Base-by-base conservation (phyloP, 1,139 yeast genomes). In the Pichiaceae sp. region DNA sequence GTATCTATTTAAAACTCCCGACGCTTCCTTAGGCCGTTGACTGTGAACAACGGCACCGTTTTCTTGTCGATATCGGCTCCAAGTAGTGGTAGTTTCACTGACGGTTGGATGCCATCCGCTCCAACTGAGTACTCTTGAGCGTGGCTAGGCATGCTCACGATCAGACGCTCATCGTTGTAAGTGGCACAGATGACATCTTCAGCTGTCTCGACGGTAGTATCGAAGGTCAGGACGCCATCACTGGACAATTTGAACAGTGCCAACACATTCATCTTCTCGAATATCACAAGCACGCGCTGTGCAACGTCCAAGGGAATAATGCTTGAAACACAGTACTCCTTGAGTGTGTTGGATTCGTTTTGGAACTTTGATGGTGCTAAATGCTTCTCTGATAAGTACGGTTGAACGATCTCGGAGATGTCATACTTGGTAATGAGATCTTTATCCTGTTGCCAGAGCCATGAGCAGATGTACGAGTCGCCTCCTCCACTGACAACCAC, bases 401-500 rank as follows among this genome's bases (percentile, higher is more conserved):
- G 62, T n/a, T 43, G 36, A 3, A 78, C 62, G n/a, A 65, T 42
- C 0, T 66, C 64, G 33, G 72, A 62, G 30, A 83, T 61, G 31
- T 73, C 67, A 32, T 79, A 59, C 42, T 69, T 68, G 28, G 66
- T 63, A 6, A 78, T 45, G 34, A 73, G 57, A 42, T 68, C 58
- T 12, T 30, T 24, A 3, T 33, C 38, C 3, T 41, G 38, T 36
- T 52, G 50, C 61, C 61, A 89, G 45, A 83, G 68, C 96, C 97
- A 91, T 21, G 78, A 57, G 42, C 73, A 68, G n/a, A 91, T 55
- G 46, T 59, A 75, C 40, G 75, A 77, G 54, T 91, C 98, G 46
- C 98, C 99, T 27, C 98, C 97, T 2, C 82, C 97, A 52, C 91
- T 80, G 17, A 87, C 60, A 40, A 91, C 64, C 16, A 67, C 50